A percentile compares a stretch with the other conserved stretches of the same genome.
These are phyloP conservation scores for Aspergillus avenaceus DNA, from an alignment of 495 filamentous ascomycete species.

Conservation along the genomic window DNA sequence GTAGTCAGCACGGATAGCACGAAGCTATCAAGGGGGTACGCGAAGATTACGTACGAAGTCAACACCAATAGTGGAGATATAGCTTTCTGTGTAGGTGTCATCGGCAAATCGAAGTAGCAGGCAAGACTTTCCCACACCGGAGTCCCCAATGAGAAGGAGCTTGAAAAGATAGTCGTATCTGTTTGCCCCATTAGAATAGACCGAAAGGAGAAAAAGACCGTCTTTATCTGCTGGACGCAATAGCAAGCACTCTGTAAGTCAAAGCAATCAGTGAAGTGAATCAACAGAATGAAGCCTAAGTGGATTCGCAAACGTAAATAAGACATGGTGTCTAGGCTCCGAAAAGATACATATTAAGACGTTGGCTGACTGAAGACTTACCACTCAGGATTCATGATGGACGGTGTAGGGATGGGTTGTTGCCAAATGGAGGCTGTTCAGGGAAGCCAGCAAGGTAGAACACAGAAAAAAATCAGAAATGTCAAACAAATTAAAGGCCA, in stretches of 20 bases:
- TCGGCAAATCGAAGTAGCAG: slow-evolving; percentile 95
- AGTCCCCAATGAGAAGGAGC: slow-evolving; percentile 99
- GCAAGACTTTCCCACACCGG: slow-evolving; percentile 99
- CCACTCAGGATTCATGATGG: slow-evolving; percentile 94
- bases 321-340: no score
- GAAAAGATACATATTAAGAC: slow-evolving; percentile 2
- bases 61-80: slow-evolving; percentile 99
- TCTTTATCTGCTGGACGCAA: neutral
- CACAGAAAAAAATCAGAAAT: neutral
- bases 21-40: neutral
- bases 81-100: slow-evolving; percentile 99
- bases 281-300: neutral
- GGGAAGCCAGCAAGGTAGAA: neutral
- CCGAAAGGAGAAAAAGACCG: slow-evolving; percentile 11
- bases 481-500: slow-evolving; percentile 3
- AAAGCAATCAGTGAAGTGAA: slow-evolving; percentile 4
- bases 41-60: slow-evolving; percentile 79
- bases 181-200: slow-evolving; percentile 24
- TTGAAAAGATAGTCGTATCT: slow-evolving; percentile 99
- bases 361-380: slow-evolving; percentile 48
- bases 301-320: no score
- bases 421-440: neutral
- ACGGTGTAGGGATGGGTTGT: slow-evolving; percentile 1
- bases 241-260: slow-evolving; percentile 17
- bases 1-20: slow-evolving; percentile 21